Conservation (phyloP, 2,329 filamentous ascomycete genomes). For the Fusarium sp. region DNA sequence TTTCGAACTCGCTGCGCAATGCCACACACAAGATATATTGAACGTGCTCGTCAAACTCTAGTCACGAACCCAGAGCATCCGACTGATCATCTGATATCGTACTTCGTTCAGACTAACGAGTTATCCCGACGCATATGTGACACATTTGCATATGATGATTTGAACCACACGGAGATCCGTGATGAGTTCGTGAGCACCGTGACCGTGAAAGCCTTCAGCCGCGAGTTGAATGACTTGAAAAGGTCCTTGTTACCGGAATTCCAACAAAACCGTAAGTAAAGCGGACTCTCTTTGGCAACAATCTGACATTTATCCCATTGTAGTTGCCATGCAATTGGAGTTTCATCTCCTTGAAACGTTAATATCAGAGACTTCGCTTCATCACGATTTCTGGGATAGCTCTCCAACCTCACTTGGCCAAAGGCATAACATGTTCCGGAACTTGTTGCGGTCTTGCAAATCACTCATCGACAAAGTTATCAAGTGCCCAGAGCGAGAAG, state of each 20-base stretch:
- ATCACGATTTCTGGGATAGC: neutral
- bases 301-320: neutral
- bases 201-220: neutral
- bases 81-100: neutral
- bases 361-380: neutral
- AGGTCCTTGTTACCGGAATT: neutral
- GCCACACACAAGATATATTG: conserved; percentile 2
- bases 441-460: neutral
- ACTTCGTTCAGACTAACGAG: neutral
- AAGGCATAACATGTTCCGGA: neutral
- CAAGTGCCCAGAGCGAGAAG: neutral
- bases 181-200: neutral
- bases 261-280: neutral
- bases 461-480: neutral
- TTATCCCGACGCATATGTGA: neutral
- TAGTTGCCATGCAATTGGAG: neutral
- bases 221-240: neutral
- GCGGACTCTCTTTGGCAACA: neutral
- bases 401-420: neutral
- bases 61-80: neutral
- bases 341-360: neutral
- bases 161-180: neutral
- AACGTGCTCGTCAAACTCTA: neutral
- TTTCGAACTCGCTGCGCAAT: conserved; percentile 1
- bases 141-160: neutral